Percentiles rank a stretch among this genome's conserved stretches.
phyloP scores from a whole-genome alignment of 1,139 yeast species.

The Diutina siamensis region DNA sequence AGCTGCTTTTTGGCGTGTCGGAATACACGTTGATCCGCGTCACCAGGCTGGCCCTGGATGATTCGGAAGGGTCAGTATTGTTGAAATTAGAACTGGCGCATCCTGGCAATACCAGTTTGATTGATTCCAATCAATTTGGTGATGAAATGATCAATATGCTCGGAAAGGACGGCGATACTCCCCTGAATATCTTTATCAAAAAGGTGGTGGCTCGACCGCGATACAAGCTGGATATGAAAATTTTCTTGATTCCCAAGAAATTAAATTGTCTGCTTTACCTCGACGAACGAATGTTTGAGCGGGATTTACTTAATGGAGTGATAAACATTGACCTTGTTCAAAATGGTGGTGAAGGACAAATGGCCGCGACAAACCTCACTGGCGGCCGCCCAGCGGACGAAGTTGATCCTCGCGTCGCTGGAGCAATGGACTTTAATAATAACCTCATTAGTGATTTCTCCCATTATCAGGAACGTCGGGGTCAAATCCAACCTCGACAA shows the following conservation, averaged over 20 bases:
- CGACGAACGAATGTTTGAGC: conserved; percentile 37
- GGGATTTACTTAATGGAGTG: conserved; percentile 41
- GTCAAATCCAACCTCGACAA: not conserved
- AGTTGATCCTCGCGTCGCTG: not conserved
- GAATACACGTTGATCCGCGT: conserved; percentile 38
- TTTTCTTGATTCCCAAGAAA: conserved; percentile 20
- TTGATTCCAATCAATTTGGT: conserved; percentile 36
- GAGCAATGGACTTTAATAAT: not conserved
- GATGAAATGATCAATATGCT: conserved; percentile 29
- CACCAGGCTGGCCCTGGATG: conserved; percentile 43
- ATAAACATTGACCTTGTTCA: conserved; percentile 12
- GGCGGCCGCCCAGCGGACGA: not conserved
- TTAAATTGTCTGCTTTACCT: conserved; percentile 32
- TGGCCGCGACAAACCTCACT: not conserved
- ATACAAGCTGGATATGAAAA: conserved; percentile 41
- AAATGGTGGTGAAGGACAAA: not conserved
- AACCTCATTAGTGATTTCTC: not conserved
- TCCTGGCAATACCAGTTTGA: conserved; percentile 39
- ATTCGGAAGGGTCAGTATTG: conserved; percentile 36
- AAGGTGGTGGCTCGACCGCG: conserved; percentile 40
- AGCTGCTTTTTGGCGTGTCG: conserved; percentile 25
- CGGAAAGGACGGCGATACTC: conserved; percentile 29
- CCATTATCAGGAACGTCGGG: not conserved
- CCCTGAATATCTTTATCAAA: conserved; percentile 34
- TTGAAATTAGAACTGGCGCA: conserved; percentile 43